Evolutionary conservation across 2,329 filamentous ascomycete species (phyloP), one percentile per base, ranked within the genome.

Genomic region (Exophiala mesophila): DNA sequence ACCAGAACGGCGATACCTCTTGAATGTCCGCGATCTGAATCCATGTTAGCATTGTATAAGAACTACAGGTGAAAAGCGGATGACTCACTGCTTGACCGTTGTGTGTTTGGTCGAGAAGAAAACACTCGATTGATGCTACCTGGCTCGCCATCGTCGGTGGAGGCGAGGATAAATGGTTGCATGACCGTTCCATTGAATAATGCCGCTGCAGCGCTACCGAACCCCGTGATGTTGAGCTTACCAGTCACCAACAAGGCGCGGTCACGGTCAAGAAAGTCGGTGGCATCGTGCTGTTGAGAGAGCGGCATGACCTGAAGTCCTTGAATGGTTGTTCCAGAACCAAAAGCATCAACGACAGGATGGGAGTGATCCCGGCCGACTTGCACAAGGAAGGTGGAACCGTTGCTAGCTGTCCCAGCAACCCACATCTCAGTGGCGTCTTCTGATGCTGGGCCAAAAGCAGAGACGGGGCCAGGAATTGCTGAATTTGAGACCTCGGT

Each of bases 191-290:
- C 92, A 58, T 97, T 87, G 69, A 85, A 98, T 19, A 96, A 70
- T 5, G 82, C 90, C 6, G 87, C 88, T 10, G 90, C 94, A 4
- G 84, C 87, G 44, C 81, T 82, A 45, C 90, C 89, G 59, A 88
- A 88, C 36, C 70, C 69, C 0, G 83, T 78, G 13, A 97, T 73
- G 52, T 80, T 75, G 53, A 98, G 78, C 39, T 83, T 78, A 28
- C 92, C 92, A n/a, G 87, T 87, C 36, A 97, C 70, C 65, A 98
- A 76, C 24, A 98, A 76, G 3, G 80, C 75, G 60, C 92, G 80
- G 49, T 80, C 72, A 13, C 74, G 65, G 38, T 80, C 73, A 12
- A 98, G 66, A 5, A 88, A 69, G 26, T 76, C 65, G 2, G 76
- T 80, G 10, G 71, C 65, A 24, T 69, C 77, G 60, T 97, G 92